These are phyloP conservation scores for Aspergillus nanangensis DNA, from an alignment of 495 filamentous ascomycete species.

Conservation along the genomic window DNA sequence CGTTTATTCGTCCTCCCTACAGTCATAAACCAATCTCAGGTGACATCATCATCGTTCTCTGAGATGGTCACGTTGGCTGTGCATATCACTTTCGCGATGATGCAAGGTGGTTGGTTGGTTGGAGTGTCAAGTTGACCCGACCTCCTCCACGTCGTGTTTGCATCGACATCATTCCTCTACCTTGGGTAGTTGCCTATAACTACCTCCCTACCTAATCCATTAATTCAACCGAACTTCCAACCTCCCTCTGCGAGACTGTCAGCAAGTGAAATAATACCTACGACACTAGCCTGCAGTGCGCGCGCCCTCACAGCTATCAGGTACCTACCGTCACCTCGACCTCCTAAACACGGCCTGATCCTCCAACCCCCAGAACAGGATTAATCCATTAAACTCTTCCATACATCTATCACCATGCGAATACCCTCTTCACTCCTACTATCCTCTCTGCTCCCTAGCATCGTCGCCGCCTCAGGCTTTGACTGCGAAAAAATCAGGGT, in stretches of 20 bases:
- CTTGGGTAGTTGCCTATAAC: no score
- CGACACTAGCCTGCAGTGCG: no score
- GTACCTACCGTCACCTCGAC: not conserved
- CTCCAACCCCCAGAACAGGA: no score
- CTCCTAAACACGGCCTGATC: not conserved
- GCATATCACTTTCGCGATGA: not conserved
- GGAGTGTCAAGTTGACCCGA: not conserved
- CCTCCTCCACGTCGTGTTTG: not conserved
- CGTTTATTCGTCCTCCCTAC: no score
- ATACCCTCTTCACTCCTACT: constrained; percentile 44
- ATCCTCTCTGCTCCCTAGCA: constrained; percentile 36
- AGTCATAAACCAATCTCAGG: constrained; percentile 9
- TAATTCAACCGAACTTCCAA: no score
- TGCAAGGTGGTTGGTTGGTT: not conserved
- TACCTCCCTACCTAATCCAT: no score
- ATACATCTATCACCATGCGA: constrained; percentile 30
- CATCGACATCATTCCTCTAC: not conserved
- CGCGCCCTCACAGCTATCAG: no score
- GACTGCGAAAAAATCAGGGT: constrained; percentile 60
- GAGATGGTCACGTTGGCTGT: constrained; percentile 6
- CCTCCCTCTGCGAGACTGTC: no score
- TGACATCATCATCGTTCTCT: constrained; percentile 24
- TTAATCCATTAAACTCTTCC: no score
- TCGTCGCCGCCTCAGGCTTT: constrained; percentile 44
- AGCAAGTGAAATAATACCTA: no score